Evolutionary conservation across 2,329 filamentous ascomycete species (phyloP).

Genomic region (Curvularia sp.): DNA sequence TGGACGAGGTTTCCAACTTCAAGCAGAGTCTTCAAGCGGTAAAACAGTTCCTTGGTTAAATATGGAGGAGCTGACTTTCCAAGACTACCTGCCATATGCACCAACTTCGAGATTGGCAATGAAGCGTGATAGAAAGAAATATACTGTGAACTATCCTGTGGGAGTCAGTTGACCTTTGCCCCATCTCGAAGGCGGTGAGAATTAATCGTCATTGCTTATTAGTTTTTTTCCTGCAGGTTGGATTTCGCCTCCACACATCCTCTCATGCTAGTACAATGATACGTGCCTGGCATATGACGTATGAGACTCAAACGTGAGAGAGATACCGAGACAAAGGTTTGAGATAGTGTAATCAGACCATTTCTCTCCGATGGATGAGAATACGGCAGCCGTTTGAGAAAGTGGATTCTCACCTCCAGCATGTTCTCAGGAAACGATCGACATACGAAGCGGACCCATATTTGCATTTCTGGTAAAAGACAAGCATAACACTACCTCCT

Average conservation of each 20-base stretch:
- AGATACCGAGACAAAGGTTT: not conserved
- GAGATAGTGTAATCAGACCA: not conserved
- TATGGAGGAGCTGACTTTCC: too few relatives aligned
- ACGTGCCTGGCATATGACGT: not conserved
- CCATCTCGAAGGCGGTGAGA: too few relatives aligned
- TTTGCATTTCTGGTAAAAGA: not conserved
- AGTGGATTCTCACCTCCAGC: not conserved
- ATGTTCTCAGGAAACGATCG: not conserved
- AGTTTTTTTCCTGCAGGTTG: not conserved
- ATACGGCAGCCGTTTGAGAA: not conserved
- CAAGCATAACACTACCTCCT: not conserved
- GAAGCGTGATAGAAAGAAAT: too few relatives aligned
- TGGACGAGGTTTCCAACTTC: constrained; percentile 9
- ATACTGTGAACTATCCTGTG: too few relatives aligned
- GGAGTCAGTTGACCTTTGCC: too few relatives aligned
- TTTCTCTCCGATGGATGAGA: not conserved
- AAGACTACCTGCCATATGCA: too few relatives aligned
- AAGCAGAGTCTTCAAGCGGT: constrained; percentile 7
- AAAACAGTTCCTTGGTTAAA: constrained; percentile 7
- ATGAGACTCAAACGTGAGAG: not conserved
- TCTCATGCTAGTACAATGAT: not conserved
- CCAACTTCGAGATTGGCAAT: too few relatives aligned
- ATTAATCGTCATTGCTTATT: not conserved
- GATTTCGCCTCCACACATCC: not conserved
- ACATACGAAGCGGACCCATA: not conserved